phyloP scores from a whole-genome alignment of 306 rosid genomes.

The Citrullus mucosospermus region DNA sequence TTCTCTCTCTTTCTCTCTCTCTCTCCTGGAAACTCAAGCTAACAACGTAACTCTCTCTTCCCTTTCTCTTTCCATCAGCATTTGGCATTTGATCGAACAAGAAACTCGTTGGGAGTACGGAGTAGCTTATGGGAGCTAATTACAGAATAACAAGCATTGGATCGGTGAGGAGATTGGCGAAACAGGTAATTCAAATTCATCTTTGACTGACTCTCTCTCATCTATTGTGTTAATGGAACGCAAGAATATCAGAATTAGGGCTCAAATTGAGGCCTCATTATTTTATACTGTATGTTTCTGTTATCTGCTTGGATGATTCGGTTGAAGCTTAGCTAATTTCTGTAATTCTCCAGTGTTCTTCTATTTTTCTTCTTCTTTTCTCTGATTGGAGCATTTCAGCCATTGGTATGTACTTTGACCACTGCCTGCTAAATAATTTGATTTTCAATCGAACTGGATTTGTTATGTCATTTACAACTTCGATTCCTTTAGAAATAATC shows the following conservation, averaged over 20 bases:
- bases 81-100: constrained; percentile 5
- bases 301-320: constrained; percentile 3
- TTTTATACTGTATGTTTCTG: neutral
- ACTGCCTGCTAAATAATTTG: neutral
- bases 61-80: constrained; percentile 7
- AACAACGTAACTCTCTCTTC: constrained; percentile 9
- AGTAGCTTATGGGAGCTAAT: constrained; percentile 1
- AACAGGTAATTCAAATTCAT: constrained; percentile 6
- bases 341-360: neutral
- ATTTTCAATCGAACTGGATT: neutral
- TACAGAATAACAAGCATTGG: constrained; percentile 2
- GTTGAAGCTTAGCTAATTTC: neutral
- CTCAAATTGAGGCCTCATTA: constrained; percentile 8
- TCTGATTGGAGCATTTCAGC: neutral
- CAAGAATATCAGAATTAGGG: constrained; percentile 10
- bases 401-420: neutral
- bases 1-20: neutral
- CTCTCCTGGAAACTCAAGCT: constrained; percentile 7
- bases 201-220: constrained; percentile 7
- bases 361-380: neutral
- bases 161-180: neutral
- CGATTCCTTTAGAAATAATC: neutral
- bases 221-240: neutral
- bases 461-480: neutral
- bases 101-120: neutral